These are phyloP conservation scores for Entelexis sorbosivorans DNA, from an alignment of 1,139 yeast species.

Conservation along the genomic window DNA sequence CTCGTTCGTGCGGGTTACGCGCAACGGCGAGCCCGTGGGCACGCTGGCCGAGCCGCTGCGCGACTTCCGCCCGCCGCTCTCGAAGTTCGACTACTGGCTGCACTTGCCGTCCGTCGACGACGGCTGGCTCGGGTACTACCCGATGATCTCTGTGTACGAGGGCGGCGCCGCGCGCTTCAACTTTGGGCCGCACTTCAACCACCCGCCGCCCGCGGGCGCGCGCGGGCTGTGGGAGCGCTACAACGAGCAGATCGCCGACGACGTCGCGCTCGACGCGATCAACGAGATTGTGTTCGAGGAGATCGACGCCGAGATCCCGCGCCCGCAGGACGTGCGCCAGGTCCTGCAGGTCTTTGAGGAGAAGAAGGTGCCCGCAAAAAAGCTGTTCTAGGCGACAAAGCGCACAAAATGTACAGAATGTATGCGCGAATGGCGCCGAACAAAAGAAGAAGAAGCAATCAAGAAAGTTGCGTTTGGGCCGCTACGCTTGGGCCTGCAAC, in stretches of 20 bases:
- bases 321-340: conserved; percentile 2
- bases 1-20: conserved; percentile 54
- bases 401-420: no score
- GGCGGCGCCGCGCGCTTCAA: conserved; percentile 66
- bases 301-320: conserved; percentile 13
- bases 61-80: conserved; percentile 69
- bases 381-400: conserved; percentile 8
- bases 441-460: no score
- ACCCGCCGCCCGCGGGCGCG: conserved; percentile 20
- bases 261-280: conserved; percentile 66
- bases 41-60: conserved; percentile 55
- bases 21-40: conserved; percentile 58
- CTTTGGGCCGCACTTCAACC: conserved; percentile 43
- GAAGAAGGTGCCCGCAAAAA: conserved; percentile 5
- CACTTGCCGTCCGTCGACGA: conserved; percentile 41
- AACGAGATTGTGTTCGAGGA: conserved; percentile 64
- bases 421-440: no score
- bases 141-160: conserved; percentile 72
- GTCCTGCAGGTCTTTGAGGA: conserved; percentile 8
- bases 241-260: conserved; percentile 65
- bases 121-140: conserved; percentile 81
- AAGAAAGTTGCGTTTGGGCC: no score
- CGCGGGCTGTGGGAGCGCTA: conserved; percentile 49
- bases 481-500: no score
- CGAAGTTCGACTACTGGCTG: conserved; percentile 29